Evolutionary conservation across 1,284 basidiomycete genomes (phyloP).

Genomic region (Boletellus deceptivus): DNA sequence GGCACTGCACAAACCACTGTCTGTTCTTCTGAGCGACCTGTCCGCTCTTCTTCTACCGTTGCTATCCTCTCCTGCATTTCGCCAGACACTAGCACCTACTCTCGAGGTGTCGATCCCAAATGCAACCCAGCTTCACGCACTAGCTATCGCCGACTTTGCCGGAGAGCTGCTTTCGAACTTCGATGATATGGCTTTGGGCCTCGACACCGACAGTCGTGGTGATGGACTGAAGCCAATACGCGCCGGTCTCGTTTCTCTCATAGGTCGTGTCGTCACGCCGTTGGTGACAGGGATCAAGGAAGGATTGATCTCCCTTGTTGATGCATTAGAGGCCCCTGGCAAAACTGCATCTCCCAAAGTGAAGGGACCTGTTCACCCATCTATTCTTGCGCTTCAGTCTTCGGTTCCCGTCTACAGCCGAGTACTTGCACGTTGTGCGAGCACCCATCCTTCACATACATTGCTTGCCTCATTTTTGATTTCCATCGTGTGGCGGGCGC

Average conservation of each 20-base stretch:
- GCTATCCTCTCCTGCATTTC: slow-evolving; percentile 62
- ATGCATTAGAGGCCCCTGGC: slow-evolving; percentile 53
- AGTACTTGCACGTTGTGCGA: slow-evolving; percentile 55
- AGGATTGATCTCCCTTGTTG: slow-evolving; percentile 59
- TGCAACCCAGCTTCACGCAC: slow-evolving; percentile 66
- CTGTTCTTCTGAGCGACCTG: slow-evolving; percentile 67
- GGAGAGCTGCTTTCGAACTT: slow-evolving; percentile 70
- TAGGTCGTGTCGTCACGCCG: slow-evolving; percentile 64
- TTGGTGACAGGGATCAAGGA: slow-evolving; percentile 59
- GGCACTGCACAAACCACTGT: slow-evolving; percentile 69
- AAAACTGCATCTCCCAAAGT: slow-evolving; percentile 35
- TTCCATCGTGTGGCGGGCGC: slow-evolving; percentile 65
- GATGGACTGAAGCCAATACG: slow-evolving; percentile 65
- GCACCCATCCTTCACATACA: slow-evolving; percentile 51
- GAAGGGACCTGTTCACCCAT: slow-evolving; percentile 53
- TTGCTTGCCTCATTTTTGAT: slow-evolving; percentile 68
- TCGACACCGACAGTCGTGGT: slow-evolving; percentile 56
- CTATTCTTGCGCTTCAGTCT: slow-evolving; percentile 54
- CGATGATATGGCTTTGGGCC: slow-evolving; percentile 59
- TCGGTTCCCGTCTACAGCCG: slow-evolving; percentile 60
- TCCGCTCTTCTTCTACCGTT: slow-evolving; percentile 64
- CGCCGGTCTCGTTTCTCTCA: slow-evolving; percentile 63
- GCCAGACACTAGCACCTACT: slow-evolving; percentile 49
- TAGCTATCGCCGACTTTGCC: slow-evolving; percentile 63
- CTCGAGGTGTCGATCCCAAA: slow-evolving; percentile 53